phyloP scores from a whole-genome alignment of 75 land plant genomes.

The Sequoia sempervirens region DNA sequence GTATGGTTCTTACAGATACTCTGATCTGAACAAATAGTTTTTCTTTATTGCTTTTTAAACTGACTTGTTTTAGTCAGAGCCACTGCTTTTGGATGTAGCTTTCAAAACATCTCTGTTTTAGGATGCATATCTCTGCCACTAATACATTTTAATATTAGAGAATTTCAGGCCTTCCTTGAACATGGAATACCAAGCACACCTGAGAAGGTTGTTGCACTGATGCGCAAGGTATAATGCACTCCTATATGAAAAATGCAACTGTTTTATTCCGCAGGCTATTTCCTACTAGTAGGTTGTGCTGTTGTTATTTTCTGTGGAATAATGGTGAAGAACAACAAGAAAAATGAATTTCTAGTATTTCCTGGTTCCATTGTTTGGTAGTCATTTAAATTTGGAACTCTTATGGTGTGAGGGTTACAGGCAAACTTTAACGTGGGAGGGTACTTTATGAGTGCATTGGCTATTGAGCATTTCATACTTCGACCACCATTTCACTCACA shows the following conservation, averaged over 20 bases:
- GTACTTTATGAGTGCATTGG: slow-evolving; percentile 64
- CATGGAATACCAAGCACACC: slow-evolving; percentile 70
- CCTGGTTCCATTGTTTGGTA: slow-evolving; percentile 3
- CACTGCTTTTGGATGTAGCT: not conserved
- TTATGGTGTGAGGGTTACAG: slow-evolving; percentile 26
- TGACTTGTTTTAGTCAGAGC: not conserved
- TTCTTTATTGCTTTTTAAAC: not conserved
- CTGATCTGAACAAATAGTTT: slow-evolving; percentile 3
- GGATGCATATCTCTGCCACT: slow-evolving; percentile 5
- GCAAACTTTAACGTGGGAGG: slow-evolving; percentile 76
- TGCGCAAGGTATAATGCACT: slow-evolving; percentile 55
- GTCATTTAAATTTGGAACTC: not conserved
- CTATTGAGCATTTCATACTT: slow-evolving; percentile 82
- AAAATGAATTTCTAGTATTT: not conserved
- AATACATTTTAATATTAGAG: not conserved
- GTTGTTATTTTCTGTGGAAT: slow-evolving; percentile 1
- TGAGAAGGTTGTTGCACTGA: slow-evolving; percentile 58
- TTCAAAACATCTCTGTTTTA: not conserved
- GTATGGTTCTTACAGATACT: slow-evolving; percentile 27
- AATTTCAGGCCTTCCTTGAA: slow-evolving; percentile 74
- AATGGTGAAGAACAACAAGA: not conserved
- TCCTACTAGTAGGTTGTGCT: not conserved
- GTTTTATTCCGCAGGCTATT: not conserved
- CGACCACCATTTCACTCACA: slow-evolving; percentile 67
- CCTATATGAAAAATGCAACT: not conserved